These are phyloP conservation scores for Phylloporus sp. DNA, from an alignment of 768 basidiomycete species.

Conservation along the genomic window DNA sequence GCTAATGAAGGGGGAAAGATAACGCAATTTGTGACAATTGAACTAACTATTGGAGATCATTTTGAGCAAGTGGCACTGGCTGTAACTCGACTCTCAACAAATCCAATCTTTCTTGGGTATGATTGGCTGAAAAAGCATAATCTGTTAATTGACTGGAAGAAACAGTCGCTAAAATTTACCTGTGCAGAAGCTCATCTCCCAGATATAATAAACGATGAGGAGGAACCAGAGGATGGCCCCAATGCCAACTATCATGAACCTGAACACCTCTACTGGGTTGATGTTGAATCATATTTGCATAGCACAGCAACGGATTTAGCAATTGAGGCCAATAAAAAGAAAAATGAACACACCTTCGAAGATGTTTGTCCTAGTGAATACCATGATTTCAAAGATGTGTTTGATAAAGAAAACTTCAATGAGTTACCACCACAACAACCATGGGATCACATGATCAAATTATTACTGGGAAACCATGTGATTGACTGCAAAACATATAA, in stretches of 20 bases:
- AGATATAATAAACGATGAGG: background rate
- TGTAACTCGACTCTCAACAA: background rate
- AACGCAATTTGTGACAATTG: background rate
- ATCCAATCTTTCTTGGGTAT: background rate
- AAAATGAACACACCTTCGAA: background rate
- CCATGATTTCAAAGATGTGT: background rate
- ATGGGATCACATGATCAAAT: background rate
- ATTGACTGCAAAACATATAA: too few species aligned
- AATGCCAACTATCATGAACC: too few species aligned
- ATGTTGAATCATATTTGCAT: too few species aligned
- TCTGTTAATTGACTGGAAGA: background rate
- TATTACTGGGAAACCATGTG: too few species aligned
- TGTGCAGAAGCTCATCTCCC: background rate
- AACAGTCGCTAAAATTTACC: background rate
- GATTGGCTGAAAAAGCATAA: background rate
- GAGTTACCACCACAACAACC: background rate
- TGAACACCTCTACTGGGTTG: too few species aligned
- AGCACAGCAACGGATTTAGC: too few species aligned
- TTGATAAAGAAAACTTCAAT: background rate
- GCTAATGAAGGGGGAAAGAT: conserved; percentile 7
- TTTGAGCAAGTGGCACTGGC: background rate
- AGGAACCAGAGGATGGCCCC: too few species aligned
- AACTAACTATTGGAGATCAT: background rate
- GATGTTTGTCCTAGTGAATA: background rate
- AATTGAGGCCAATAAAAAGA: background rate